Evolutionary conservation across 306 rosid genomes (phyloP), one percentile per base, ranked within the genome.

Genomic region (Fragaria iinumae): DNA sequence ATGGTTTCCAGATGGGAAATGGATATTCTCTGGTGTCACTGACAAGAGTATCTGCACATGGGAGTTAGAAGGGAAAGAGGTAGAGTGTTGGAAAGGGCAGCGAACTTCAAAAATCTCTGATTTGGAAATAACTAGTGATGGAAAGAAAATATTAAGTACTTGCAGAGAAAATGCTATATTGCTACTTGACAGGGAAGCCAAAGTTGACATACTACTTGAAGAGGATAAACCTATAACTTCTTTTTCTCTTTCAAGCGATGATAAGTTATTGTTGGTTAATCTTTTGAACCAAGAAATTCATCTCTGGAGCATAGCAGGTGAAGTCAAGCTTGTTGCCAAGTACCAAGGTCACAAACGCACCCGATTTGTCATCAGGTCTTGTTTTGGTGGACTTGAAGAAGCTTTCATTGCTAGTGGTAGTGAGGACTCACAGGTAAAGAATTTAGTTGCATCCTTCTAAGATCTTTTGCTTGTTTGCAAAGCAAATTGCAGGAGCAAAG

Each of bases 31-130:
- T 71, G 98, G 98, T 76, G 83, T 92, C 69, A 87, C 72, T 69
- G 99, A 96, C 81, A 92, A 89, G 96, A 89, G 98, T 83, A 92
- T 96, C 81, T 91, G 96, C 90, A 86, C 86, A 87, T 96, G 99
- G 99, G 96, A 87, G 18, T 81, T 96, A 75, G 94, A 89, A 83
- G 99, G 99, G 77, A 96, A 85, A 78, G 99, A 96, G 90, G 78
- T 96, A 77, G 96, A 92, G 81, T 89, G 93, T 82, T 93, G 97
- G 96, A 92, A 91, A 85, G 98, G 98, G 57, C 92, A 85, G 78
- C 83, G 88, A 73, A 89, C 93, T 62, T 89, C 84, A 69, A 91
- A 84, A 84, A 96, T 96, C 56, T 96, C 99, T 52, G 98, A 96
- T 84, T 83, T 96, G 86, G 99, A 91, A 79, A 83, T 92, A 72